phyloP scores from a whole-genome alignment of 345 rosid genomes.

The Eucalyptus pumila region DNA sequence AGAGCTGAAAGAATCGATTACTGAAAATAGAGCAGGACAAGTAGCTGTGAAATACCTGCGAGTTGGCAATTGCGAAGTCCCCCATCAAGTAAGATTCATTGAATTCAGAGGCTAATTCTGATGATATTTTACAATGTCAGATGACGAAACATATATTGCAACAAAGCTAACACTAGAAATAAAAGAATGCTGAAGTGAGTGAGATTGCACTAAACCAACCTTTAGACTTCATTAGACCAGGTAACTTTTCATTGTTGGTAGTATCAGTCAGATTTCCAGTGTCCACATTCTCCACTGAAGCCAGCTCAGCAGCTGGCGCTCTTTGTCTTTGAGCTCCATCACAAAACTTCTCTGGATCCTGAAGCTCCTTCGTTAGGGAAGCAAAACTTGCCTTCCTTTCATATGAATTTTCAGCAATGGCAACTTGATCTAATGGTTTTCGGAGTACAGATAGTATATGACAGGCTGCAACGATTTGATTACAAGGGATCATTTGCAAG shows the following conservation, averaged over 20 bases:
- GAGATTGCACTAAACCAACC: neutral
- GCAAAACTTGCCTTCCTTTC: neutral
- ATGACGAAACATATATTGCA: neutral
- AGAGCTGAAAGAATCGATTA: neutral
- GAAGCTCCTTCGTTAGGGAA: constrained; percentile 1
- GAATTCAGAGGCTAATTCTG: neutral
- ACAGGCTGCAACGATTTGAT: constrained; percentile 24
- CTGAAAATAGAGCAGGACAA: neutral
- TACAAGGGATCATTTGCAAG: neutral
- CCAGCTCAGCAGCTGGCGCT: neutral
- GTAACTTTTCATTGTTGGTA: neutral
- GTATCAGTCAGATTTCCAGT: neutral
- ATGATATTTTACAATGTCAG: neutral
- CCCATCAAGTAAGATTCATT: neutral
- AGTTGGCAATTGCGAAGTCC: neutral
- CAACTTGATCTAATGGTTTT: constrained; percentile 16
- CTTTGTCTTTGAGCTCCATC: neutral
- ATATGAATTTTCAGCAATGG: neutral
- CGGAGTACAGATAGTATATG: constrained; percentile 59
- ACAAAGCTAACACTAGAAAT: neutral
- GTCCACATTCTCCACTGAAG: neutral
- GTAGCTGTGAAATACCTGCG: neutral
- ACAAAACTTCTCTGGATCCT: neutral
- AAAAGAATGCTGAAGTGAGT: neutral
- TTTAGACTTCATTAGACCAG: neutral